Base-by-base conservation (phyloP, 495 filamentous ascomycete species). In the Trichocladium uniseriatum region DNA sequence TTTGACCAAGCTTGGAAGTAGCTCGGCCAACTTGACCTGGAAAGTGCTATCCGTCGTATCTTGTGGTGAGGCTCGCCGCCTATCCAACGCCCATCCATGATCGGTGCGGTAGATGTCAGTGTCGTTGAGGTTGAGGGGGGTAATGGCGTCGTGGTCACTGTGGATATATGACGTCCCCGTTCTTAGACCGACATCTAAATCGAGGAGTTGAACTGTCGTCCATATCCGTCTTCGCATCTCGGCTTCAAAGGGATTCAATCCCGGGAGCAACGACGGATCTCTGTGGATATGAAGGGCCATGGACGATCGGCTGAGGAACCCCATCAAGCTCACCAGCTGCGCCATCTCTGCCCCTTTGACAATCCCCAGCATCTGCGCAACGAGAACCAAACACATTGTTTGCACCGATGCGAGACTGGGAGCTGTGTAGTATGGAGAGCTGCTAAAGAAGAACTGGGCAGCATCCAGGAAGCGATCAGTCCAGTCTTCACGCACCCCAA, bases 201-300 rank as follows among this genome's bases (percentile, higher is more conserved):
- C 71, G 45, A 72, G 54, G 19, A 66, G 59, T 11, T 62, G 44
- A 6, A 75, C 59, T 5, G 62, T 57, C 6, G 60, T 38, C 72
- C 72, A 75, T 6, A 66, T 43, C 3, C 72, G 64, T 10, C 67
- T 62, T 11, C 72, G 61, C 56, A 70, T 69, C 49, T 75, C 72
- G 8, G 57, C 66, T 10, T 62, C 57, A 22, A 69, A 68, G 0
- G 61, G 46, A 0, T 69, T 67, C 35, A 79, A 73, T 10, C 67
- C 65, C 16, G 68, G 59, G 46, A 75, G 72, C 8, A 57, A 36
- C 6, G 38, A 32, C 0, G 56, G 48, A 3, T 37, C 48, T 27
- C 59, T 43, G 48, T 62, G 53, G 8, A 62, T 49, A 21, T 59
- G 48, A 51, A 62, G 49, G 10, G 53, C 35, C 56, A 59, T 50